Conservation (phyloP, 1,284 basidiomycete species). For the Apiotrichum laibachii region DNA sequence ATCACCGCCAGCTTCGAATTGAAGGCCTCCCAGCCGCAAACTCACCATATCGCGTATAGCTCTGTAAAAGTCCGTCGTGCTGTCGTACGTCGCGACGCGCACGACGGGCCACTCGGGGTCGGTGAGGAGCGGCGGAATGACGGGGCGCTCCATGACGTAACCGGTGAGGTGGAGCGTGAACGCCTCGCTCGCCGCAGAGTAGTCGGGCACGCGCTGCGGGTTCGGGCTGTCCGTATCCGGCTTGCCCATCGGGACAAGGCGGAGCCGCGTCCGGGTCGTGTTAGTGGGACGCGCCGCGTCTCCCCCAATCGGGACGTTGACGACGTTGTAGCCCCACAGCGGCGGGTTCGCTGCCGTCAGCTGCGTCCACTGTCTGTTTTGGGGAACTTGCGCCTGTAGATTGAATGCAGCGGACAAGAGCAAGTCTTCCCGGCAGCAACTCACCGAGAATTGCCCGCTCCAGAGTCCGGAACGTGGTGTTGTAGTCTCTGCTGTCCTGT, state of each 20-base stretch:
- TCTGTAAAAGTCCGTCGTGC: neutral
- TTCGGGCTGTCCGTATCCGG: constrained; percentile 1
- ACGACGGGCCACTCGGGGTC: constrained; percentile 7
- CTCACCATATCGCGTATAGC: constrained; percentile 5
- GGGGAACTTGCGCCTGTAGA: too few relatives aligned
- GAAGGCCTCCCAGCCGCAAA: too few relatives aligned
- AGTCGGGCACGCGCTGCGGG: neutral
- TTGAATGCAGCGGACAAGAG: too few relatives aligned
- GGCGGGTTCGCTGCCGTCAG: neutral
- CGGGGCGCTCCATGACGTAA: neutral
- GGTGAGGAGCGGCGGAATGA: neutral
- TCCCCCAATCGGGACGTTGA: neutral
- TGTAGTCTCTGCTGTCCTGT: neutral
- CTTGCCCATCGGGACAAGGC: neutral
- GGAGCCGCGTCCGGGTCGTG: neutral
- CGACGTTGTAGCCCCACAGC: constrained; percentile 3
- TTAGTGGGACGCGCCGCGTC: neutral
- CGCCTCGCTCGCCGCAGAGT: neutral
- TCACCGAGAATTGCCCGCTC: constrained; percentile 3
- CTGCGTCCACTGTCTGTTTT: neutral
- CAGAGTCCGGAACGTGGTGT: neutral
- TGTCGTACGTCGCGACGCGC: neutral
- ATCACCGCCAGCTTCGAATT: too few relatives aligned
- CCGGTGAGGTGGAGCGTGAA: constrained; percentile 14
- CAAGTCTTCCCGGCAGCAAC: neutral